These are phyloP conservation scores for Panicum virgatum DNA, from an alignment of 202 grass and related monocot species.

Conservation along the genomic window DNA sequence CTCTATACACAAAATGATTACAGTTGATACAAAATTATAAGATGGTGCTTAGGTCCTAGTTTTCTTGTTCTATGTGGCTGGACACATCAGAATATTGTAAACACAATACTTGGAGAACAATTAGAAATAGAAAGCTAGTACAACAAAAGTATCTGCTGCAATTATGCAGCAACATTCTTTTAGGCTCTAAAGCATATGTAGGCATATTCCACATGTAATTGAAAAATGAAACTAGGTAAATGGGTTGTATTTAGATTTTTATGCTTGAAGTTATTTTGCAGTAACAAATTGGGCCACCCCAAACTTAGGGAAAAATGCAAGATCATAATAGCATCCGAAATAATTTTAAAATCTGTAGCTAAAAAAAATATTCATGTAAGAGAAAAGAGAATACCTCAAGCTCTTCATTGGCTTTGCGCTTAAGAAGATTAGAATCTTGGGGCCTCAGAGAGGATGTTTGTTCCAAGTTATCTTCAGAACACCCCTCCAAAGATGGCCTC, in stretches of 20 bases:
- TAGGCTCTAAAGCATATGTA: background rate
- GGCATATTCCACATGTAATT: background rate
- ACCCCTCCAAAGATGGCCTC: conserved; percentile 31
- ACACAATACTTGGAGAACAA: background rate
- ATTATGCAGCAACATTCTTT: background rate
- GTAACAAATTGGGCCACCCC: background rate
- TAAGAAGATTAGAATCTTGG: conserved; percentile 29
- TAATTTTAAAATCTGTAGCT: background rate
- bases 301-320: background rate
- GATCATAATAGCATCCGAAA: background rate
- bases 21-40: conserved; percentile 17
- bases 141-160: conserved; percentile 8
- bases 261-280: background rate
- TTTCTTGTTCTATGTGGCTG: too few relatives aligned
- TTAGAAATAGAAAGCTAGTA: background rate
- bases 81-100: background rate
- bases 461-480: conserved; percentile 39
- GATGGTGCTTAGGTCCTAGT: too few relatives aligned
- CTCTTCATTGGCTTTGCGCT: conserved; percentile 48
- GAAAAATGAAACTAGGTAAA: conserved; percentile 26
- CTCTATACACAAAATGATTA: background rate
- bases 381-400: conserved; percentile 41
- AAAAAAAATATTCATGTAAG: conserved; percentile 3
- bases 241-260: background rate
- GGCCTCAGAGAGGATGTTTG: conserved; percentile 38